phyloP scores from a whole-genome alignment of 75 land plant species.

The Isoetes taiwanensis region DNA sequence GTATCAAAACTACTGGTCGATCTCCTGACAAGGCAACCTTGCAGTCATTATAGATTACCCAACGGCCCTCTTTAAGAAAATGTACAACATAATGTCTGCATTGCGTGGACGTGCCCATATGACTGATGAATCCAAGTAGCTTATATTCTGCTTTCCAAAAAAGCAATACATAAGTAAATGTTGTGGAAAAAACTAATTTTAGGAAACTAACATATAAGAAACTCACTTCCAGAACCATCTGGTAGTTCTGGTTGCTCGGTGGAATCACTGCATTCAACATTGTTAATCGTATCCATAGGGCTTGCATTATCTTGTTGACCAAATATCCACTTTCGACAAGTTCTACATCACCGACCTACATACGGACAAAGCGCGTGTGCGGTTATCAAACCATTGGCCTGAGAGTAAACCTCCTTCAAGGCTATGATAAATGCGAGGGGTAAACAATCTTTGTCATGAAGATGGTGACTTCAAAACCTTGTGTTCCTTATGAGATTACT shows the following conservation, averaged over 20 bases:
- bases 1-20: slow-evolving; percentile 51
- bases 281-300: slow-evolving; percentile 28
- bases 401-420: no score
- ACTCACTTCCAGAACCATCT: slow-evolving; percentile 90
- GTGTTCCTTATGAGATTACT: not conserved
- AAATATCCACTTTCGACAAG: slow-evolving; percentile 95
- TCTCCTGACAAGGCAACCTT: slow-evolving; percentile 83
- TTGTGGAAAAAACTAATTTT: no score
- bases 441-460: not conserved
- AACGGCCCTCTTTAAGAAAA: slow-evolving; percentile 67
- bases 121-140: slow-evolving; percentile 85
- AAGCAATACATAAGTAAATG: no score
- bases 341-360: slow-evolving; percentile 79
- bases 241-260: slow-evolving; percentile 34
- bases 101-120: slow-evolving; percentile 94
- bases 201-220: no score
- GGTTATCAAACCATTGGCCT: not conserved
- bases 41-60: slow-evolving; percentile 92
- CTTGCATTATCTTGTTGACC: slow-evolving; percentile 45
- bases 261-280: slow-evolving; percentile 20
- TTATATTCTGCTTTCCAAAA: slow-evolving; percentile 85
- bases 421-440: no score
- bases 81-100: slow-evolving; percentile 99
- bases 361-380: no score
- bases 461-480: not conserved